phyloP scores from a whole-genome alignment of 352 stramenopile species.

The Globisporangium spinosum region DNA sequence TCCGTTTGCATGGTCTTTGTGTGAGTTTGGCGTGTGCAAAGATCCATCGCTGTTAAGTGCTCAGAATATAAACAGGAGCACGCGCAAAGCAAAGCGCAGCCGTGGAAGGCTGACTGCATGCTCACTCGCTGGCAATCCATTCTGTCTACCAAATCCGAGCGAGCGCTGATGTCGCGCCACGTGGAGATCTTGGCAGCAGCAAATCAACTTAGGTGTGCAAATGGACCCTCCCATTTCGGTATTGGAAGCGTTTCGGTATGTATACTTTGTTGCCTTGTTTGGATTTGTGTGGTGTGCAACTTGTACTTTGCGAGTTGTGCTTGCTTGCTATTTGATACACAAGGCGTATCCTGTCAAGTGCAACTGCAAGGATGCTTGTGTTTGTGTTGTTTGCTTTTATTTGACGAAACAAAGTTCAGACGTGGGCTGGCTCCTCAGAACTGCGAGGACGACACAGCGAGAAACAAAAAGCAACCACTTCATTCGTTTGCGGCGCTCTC shows the following conservation, averaged over 20 bases:
- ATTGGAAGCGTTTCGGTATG: neutral
- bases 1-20: conserved; percentile 2
- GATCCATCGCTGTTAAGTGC: conserved; percentile 1
- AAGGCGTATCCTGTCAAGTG: neutral
- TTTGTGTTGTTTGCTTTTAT: neutral
- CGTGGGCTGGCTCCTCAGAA: neutral
- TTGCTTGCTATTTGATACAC: neutral
- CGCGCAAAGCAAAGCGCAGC: neutral
- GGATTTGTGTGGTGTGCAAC: neutral
- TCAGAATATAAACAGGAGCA: neutral
- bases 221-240: neutral
- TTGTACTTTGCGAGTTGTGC: neutral
- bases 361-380: neutral
- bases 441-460: neutral
- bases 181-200: neutral
- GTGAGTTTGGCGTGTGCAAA: neutral
- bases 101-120: neutral
- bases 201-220: neutral
- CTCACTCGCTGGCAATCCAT: neutral
- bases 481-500: neutral
- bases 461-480: neutral
- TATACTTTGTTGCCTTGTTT: neutral
- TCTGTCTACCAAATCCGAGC: neutral
- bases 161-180: neutral
- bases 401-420: neutral